Conservation (phyloP, 176 grass and related monocot species). For the Poa pratensis region DNA sequence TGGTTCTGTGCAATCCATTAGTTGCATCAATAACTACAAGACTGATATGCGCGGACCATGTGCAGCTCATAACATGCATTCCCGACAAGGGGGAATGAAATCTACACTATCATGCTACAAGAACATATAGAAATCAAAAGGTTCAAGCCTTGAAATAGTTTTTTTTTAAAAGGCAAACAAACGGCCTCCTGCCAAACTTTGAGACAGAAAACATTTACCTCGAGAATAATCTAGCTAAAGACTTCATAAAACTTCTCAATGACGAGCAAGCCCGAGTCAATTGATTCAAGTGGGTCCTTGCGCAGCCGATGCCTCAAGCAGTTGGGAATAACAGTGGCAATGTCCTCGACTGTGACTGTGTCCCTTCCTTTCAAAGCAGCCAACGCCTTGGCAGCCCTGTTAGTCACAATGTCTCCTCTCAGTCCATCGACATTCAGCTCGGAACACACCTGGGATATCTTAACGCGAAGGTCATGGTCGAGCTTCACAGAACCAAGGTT, state of each 20-base stretch:
- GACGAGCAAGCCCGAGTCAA: constrained; percentile 91
- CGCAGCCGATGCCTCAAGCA: constrained; percentile 95
- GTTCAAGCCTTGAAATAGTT: constrained; percentile 17
- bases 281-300: constrained; percentile 94
- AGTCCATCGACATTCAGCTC: constrained; percentile 96
- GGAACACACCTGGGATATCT: constrained; percentile 91
- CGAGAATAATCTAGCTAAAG: constrained; percentile 62
- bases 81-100: not conserved
- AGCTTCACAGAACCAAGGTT: constrained; percentile 73
- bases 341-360: constrained; percentile 80
- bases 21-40: constrained; percentile 17
- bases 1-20: not conserved
- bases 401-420: constrained; percentile 92
- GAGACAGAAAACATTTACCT: constrained; percentile 47
- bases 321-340: constrained; percentile 93
- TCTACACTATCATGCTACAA: constrained; percentile 40
- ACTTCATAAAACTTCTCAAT: constrained; percentile 98
- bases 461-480: constrained; percentile 88
- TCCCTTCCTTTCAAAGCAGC: constrained; percentile 92
- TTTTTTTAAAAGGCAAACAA: constrained; percentile 27
- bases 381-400: constrained; percentile 88
- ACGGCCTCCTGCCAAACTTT: constrained; percentile 29
- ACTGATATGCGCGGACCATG: not conserved
- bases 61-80: constrained; percentile 26
- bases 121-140: constrained; percentile 30